Percentiles rank a stretch among this genome's conserved stretches.
Conservation (phyloP, 2,329 filamentous ascomycete species). For the Fusarium sp. region DNA sequence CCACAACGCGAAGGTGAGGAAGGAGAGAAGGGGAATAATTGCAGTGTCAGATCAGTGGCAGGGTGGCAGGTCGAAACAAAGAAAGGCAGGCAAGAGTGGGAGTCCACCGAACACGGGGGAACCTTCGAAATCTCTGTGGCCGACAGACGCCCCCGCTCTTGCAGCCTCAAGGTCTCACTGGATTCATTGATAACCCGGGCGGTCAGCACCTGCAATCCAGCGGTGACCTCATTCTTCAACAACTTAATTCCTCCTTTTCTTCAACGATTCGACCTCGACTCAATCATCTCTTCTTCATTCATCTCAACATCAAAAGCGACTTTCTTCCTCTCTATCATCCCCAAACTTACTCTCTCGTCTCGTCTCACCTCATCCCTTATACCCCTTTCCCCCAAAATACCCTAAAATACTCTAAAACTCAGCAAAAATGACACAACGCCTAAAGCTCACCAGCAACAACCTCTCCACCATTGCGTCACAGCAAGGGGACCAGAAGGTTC, state of each 20-base stretch:
- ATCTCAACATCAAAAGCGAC: constrained; percentile 6
- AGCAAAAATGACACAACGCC: constrained; percentile 32
- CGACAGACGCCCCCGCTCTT: constrained; percentile 9
- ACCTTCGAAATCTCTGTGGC: too few species aligned
- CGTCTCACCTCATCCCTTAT: not conserved
- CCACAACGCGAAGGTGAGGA: too few species aligned
- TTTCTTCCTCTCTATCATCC: not conserved
- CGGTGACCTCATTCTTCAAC: constrained; percentile 38
- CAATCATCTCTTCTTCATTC: not conserved
- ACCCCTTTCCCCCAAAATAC: not conserved
- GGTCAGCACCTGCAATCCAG: constrained; percentile 8
- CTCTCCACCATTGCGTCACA: constrained; percentile 38
- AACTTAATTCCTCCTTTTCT: constrained; percentile 10
- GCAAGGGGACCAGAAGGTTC: constrained; percentile 36
- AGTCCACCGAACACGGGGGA: too few species aligned
- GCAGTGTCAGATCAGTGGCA: not conserved
- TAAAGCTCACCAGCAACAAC: constrained; percentile 47
- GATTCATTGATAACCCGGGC: constrained; percentile 35
- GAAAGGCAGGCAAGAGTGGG: too few species aligned
- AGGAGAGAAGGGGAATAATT: not conserved
- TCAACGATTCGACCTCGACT: not conserved
- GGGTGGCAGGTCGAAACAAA: too few species aligned
- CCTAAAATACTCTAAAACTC: not conserved
- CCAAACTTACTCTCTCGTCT: not conserved
- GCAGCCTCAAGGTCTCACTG: constrained; percentile 16